A percentile compares a stretch with the other conserved stretches of the same genome.
phyloP scores from a whole-genome alignment of 164 flowering plant genomes.

The Chimonanthus praecox region DNA sequence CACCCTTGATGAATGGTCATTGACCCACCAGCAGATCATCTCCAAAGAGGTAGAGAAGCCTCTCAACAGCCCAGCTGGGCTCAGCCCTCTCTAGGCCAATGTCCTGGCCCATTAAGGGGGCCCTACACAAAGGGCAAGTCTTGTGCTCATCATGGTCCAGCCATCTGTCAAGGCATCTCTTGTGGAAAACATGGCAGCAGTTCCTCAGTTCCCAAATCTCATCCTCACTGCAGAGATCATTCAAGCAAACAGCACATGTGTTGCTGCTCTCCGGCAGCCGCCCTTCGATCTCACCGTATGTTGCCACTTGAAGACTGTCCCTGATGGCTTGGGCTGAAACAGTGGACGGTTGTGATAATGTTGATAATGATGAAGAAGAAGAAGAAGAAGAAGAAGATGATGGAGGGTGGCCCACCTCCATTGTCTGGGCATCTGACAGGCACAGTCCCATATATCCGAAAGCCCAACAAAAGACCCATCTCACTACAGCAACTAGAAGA shows the following conservation, averaged over 20 bases:
- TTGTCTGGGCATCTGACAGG: not conserved
- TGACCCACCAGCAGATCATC: conserved; percentile 11
- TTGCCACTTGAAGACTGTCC: conserved; percentile 21
- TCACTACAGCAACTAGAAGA: conserved; percentile 24
- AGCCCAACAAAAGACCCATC: conserved; percentile 34
- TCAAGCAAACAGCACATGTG: conserved; percentile 62
- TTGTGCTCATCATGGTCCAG: conserved; percentile 29
- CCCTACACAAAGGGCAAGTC: conserved; percentile 41
- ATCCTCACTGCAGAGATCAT: conserved; percentile 30
- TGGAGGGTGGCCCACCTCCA: not conserved
- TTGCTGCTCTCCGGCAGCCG: conserved; percentile 12
- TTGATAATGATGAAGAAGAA: not conserved
- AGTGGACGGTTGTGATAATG: not conserved
- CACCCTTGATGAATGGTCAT: not conserved
- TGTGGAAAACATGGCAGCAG: conserved; percentile 58
- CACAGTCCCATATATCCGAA: conserved; percentile 10
- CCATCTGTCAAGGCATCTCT: conserved; percentile 58
- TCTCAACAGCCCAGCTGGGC: conserved; percentile 19
- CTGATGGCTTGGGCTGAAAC: conserved; percentile 22
- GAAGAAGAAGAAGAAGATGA: not conserved
- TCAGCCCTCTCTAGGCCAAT: not conserved
- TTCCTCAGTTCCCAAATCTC: conserved; percentile 48
- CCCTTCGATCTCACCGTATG: not conserved
- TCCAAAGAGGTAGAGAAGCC: conserved; percentile 14
- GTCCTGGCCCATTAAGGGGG: conserved; percentile 2